Conservation (phyloP, 768 basidiomycete genomes). For the Russula ochroleuca region DNA sequence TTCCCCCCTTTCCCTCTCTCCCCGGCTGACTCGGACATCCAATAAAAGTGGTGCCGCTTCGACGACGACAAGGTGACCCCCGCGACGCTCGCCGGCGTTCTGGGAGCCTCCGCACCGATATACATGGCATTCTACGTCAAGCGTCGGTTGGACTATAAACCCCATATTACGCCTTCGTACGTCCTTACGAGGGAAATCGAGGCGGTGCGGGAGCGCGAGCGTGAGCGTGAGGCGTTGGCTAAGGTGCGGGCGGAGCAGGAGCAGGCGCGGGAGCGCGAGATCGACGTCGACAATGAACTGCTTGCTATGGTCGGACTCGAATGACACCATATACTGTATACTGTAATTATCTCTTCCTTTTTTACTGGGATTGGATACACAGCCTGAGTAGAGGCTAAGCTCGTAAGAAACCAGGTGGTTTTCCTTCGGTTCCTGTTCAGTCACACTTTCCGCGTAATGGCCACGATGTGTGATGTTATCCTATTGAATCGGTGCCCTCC, state of each 20-base stretch:
- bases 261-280: constrained; percentile 23
- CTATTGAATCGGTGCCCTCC: too few species aligned
- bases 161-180: constrained; percentile 31
- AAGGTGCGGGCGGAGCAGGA: constrained; percentile 16
- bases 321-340: neutral
- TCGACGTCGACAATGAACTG: constrained; percentile 27
- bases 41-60: constrained; percentile 80
- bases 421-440: too few species aligned
- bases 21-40: neutral
- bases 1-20: neutral
- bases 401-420: too few species aligned
- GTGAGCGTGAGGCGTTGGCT: constrained; percentile 19
- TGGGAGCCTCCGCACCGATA: constrained; percentile 55
- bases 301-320: constrained; percentile 13
- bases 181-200: constrained; percentile 24
- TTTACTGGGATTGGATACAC: neutral
- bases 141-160: constrained; percentile 80
- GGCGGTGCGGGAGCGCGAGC: constrained; percentile 25
- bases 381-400: too few species aligned
- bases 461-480: too few species aligned
- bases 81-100: constrained; percentile 61
- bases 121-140: constrained; percentile 98
- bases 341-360: neutral
- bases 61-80: constrained; percentile 89
- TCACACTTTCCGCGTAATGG: too few species aligned